These are phyloP conservation scores for Sporisorium scitamineum DNA, from an alignment of 1,284 basidiomycete species.

Conservation along the genomic window DNA sequence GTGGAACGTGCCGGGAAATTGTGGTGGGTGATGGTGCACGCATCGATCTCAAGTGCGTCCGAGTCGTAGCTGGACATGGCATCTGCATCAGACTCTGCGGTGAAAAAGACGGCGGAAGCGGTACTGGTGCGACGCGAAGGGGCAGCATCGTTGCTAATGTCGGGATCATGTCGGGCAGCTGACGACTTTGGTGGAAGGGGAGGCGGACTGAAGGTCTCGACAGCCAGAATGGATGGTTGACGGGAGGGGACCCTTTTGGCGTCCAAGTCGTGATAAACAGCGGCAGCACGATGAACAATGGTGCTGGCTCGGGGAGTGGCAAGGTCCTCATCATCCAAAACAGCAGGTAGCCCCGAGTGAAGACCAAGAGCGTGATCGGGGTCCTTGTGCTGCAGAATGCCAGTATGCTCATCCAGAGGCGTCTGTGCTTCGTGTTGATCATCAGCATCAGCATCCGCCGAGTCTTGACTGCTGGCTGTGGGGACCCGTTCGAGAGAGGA, in stretches of 20 bases:
- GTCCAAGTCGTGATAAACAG: conserved; percentile 35
- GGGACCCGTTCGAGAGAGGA: background rate
- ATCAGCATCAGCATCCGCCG: background rate
- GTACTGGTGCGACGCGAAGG: conserved; percentile 31
- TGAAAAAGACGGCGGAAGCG: conserved; percentile 50
- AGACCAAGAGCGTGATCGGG: background rate
- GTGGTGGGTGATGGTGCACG: conserved; percentile 16
- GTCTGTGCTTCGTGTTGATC: conserved; percentile 26
- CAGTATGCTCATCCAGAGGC: conserved; percentile 22
- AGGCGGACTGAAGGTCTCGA: conserved; percentile 56
- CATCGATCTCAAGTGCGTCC: conserved; percentile 26
- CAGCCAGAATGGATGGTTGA: conserved; percentile 29
- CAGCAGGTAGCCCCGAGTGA: background rate
- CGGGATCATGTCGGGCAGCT: background rate
- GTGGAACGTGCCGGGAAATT: conserved; percentile 18
- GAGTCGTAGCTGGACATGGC: conserved; percentile 41
- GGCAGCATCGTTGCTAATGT: background rate
- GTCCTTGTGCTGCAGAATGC: background rate
- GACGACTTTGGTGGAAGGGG: conserved; percentile 49
- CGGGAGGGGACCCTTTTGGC: conserved; percentile 9
- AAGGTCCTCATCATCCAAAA: background rate
- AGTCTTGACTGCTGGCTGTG: conserved; percentile 5
- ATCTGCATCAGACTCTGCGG: conserved; percentile 36
- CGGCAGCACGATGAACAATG: conserved; percentile 20
- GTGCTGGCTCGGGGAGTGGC: conserved; percentile 18